phyloP scores from a whole-genome alignment of 148 eudicot genomes.

The Arbutus unedo region DNA sequence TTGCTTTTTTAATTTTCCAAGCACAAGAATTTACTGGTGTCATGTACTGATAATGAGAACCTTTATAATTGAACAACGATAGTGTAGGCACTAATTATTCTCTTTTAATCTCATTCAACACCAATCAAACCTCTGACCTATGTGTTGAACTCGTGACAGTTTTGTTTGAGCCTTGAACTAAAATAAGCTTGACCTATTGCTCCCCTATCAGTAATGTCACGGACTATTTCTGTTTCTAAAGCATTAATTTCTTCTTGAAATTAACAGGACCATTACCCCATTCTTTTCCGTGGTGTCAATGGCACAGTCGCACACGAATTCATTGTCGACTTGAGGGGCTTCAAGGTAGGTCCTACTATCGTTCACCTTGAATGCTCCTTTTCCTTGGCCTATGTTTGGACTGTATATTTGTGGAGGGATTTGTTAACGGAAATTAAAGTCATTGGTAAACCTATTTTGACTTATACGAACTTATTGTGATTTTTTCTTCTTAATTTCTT shows the following conservation, averaged over 20 bases:
- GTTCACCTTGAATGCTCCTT: background rate
- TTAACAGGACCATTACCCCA: constrained; percentile 69
- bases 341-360: constrained; percentile 53
- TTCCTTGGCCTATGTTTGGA: background rate
- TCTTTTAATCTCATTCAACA: background rate
- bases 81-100: background rate
- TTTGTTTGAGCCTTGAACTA: background rate
- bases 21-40: background rate
- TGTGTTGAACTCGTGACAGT: background rate
- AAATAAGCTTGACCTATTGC: background rate
- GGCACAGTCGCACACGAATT: constrained; percentile 98
- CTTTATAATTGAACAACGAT: background rate
- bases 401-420: background rate
- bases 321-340: constrained; percentile 82
- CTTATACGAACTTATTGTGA: background rate
- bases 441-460: background rate
- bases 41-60: background rate
- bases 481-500: background rate
- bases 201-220: background rate
- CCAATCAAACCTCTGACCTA: background rate
- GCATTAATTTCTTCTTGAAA: background rate
- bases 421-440: background rate
- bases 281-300: constrained; percentile 97
- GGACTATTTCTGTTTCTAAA: background rate
- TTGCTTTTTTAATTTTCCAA: background rate